A percentile compares a stretch with the other conserved stretches of the same genome.
Evolutionary conservation across 2,329 filamentous ascomycete genomes (phyloP).

Genomic region (Bipolaris zeicola): DNA sequence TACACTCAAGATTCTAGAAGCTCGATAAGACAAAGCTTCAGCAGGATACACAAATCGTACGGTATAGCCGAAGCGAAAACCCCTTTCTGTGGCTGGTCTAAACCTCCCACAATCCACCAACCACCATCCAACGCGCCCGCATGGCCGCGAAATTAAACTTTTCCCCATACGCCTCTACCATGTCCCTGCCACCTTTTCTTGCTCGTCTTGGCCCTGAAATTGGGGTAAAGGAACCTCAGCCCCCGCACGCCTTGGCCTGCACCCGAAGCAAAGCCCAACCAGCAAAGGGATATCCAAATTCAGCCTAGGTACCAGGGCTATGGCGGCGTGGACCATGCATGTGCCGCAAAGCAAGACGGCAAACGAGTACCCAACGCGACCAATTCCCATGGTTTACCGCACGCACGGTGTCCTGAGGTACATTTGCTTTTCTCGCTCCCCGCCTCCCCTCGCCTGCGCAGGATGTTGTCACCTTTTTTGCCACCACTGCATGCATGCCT

Average conservation of each 20-base stretch:
- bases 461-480: too few relatives aligned
- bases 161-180: not conserved
- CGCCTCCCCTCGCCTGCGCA: not conserved
- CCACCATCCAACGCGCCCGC: not conserved
- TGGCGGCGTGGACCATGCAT: slow-evolving; percentile 1
- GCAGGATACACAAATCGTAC: not conserved
- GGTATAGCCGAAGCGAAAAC: not conserved
- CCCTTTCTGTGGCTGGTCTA: not conserved
- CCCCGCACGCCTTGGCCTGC: not conserved
- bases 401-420: not conserved
- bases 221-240: slow-evolving; percentile 4
- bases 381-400: not conserved
- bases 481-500: too few relatives aligned
- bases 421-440: not conserved
- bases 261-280: not conserved
- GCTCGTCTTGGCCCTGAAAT: not conserved
- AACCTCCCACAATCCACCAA: not conserved
- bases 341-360: not conserved
- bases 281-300: slow-evolving; percentile 8
- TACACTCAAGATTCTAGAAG: not conserved
- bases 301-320: not conserved
- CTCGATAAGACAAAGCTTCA: not conserved
- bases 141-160: not conserved
- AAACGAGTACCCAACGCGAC: not conserved
- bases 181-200: not conserved